These are phyloP conservation scores for Peronosclerospora sorghi DNA, from an alignment of 352 stramenopile genomes.

Conservation along the genomic window DNA sequence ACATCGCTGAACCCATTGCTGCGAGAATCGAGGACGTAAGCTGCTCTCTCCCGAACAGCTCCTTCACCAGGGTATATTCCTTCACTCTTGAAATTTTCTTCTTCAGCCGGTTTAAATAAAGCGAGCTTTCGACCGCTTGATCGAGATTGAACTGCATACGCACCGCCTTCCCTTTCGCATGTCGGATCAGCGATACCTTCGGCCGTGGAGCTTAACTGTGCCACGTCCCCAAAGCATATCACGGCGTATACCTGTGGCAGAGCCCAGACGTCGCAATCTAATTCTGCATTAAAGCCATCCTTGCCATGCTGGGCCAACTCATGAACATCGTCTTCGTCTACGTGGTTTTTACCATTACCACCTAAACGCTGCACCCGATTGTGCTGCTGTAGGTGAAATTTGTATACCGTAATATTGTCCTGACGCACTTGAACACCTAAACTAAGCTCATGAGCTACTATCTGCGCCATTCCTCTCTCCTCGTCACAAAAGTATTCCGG, in stretches of 20 bases:
- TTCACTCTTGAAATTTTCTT: conserved; percentile 70
- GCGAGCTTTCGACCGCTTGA: conserved; percentile 63
- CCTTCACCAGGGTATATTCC: conserved; percentile 56
- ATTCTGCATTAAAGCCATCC: conserved; percentile 53
- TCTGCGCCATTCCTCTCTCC: conserved; percentile 43
- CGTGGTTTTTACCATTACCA: conserved; percentile 1
- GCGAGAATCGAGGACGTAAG: conserved; percentile 62
- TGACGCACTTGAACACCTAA: conserved; percentile 56
- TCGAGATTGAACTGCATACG: conserved; percentile 61
- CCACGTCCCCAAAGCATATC: conserved; percentile 79
- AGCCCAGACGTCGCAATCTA: conserved; percentile 50
- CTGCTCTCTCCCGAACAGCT: conserved; percentile 61
- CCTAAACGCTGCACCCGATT: conserved; percentile 5
- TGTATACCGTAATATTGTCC: conserved; percentile 49
- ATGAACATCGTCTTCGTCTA: conserved; percentile 44
- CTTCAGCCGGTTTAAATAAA: conserved; percentile 72
- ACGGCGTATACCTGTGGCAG: conserved; percentile 39
- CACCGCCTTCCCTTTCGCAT: conserved; percentile 50
- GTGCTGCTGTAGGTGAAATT: conserved; percentile 18
- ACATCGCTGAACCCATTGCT: conserved; percentile 67
- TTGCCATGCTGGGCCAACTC: conserved; percentile 61
- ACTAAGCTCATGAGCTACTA: conserved; percentile 36
- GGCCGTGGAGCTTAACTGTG: conserved; percentile 30
- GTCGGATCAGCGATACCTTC: conserved; percentile 48
- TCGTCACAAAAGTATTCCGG: conserved; percentile 51